phyloP scores from a whole-genome alignment of 768 basidiomycete genomes.

The Pulveroboletus sp. region DNA sequence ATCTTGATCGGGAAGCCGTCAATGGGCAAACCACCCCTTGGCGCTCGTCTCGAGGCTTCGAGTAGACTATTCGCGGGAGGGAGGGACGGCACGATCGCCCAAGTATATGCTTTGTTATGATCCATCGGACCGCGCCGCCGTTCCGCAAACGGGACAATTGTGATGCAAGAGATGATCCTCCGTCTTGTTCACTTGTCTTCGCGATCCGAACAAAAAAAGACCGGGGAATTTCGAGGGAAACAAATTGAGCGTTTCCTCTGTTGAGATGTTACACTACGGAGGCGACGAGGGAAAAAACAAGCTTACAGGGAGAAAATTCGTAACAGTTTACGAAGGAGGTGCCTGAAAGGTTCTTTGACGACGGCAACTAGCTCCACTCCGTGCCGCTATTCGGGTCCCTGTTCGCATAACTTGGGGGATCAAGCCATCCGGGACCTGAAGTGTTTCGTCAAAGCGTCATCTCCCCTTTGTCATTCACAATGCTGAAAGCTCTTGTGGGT shows the following conservation, averaged over 20 bases:
- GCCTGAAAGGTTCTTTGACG: constrained; percentile 10
- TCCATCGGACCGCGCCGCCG: background rate
- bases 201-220: background rate
- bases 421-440: no score
- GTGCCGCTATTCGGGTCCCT: background rate
- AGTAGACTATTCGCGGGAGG: constrained; percentile 19
- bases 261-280: background rate
- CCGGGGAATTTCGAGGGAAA: no score
- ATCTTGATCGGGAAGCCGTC: constrained; percentile 9
- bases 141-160: background rate
- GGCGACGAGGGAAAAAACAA: constrained; percentile 11
- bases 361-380: background rate
- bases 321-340: constrained; percentile 12
- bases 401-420: background rate
- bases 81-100: background rate
- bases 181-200: constrained; percentile 6
- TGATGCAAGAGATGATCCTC: background rate
- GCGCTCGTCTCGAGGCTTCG: constrained; percentile 6
- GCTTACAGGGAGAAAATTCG: constrained; percentile 8
- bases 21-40: constrained; percentile 8
- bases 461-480: no score
- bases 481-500: background rate
- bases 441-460: no score
- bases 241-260: background rate
- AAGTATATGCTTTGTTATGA: background rate